These are phyloP conservation scores for Hibiscus tridactylites DNA, from an alignment of 345 rosid species.

Conservation along the genomic window DNA sequence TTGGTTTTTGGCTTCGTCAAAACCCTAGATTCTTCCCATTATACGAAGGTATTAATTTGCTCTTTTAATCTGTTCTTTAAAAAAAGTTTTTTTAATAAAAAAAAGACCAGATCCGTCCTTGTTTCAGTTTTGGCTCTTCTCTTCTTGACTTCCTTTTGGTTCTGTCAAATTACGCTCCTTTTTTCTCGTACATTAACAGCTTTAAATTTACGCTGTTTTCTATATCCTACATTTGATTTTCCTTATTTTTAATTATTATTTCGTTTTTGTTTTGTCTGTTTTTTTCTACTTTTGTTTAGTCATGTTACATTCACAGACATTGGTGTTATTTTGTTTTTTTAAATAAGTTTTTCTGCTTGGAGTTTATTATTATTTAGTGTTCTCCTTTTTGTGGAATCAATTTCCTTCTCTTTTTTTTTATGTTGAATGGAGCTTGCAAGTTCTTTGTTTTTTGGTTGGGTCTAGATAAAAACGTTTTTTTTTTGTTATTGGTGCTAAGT, in stretches of 20 bases:
- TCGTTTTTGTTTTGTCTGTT: background rate
- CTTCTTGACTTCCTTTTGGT: background rate
- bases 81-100: background rate
- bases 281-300: background rate
- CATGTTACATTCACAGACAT: constrained; percentile 16
- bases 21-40: constrained; percentile 44
- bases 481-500: background rate
- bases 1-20: constrained; percentile 17
- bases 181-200: background rate
- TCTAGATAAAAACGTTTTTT: background rate
- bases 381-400: background rate
- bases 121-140: constrained; percentile 29
- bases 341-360: background rate
- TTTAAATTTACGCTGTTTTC: constrained; percentile 3
- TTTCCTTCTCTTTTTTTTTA: background rate
- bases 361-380: background rate
- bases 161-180: constrained; percentile 3
- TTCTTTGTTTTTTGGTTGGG: background rate
- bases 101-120: constrained; percentile 10
- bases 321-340: background rate
- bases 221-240: constrained; percentile 11
- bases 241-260: background rate
- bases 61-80: background rate
- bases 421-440: background rate
- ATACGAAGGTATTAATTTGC: constrained; percentile 17